Percentiles rank a stretch among this genome's conserved stretches.
phyloP scores from a whole-genome alignment of 2,329 filamentous ascomycete genomes.

The Parastagonospora avenae region DNA sequence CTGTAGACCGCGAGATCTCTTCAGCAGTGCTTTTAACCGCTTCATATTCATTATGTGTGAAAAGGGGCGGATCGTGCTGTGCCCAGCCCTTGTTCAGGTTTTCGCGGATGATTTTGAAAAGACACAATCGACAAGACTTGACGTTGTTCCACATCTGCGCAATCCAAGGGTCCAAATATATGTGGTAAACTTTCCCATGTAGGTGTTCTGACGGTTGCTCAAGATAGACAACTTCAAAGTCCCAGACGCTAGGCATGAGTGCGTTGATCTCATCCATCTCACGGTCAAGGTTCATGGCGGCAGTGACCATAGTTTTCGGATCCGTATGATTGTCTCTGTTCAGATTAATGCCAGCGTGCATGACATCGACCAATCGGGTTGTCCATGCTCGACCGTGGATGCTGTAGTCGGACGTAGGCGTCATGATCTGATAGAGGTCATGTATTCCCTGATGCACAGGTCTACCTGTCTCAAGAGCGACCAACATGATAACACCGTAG shows the following conservation, averaged over 20 bases:
- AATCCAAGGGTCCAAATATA: conserved; percentile 39
- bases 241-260: conserved; percentile 30
- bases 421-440: conserved; percentile 26
- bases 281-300: conserved; percentile 20
- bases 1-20: conserved; percentile 14
- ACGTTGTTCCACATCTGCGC: conserved; percentile 40
- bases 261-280: conserved; percentile 29
- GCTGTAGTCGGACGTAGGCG: conserved; percentile 21
- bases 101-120: conserved; percentile 27
- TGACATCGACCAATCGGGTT: conserved; percentile 21
- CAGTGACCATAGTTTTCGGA: conserved; percentile 17
- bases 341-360: conserved; percentile 28
- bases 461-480: conserved; percentile 23
- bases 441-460: conserved; percentile 21
- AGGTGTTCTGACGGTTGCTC: conserved; percentile 18
- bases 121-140: conserved; percentile 24
- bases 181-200: conserved; percentile 30
- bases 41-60: conserved; percentile 10
- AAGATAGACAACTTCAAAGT: conserved; percentile 24
- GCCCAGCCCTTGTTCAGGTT: conserved; percentile 21
- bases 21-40: conserved; percentile 16
- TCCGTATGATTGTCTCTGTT: conserved; percentile 20
- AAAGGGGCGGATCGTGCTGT: conserved; percentile 14
- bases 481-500: conserved; percentile 30
- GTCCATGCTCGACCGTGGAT: conserved; percentile 28